Conservation (phyloP, 805 yeast genomes). For the Priceomyces haplophilus region DNA sequence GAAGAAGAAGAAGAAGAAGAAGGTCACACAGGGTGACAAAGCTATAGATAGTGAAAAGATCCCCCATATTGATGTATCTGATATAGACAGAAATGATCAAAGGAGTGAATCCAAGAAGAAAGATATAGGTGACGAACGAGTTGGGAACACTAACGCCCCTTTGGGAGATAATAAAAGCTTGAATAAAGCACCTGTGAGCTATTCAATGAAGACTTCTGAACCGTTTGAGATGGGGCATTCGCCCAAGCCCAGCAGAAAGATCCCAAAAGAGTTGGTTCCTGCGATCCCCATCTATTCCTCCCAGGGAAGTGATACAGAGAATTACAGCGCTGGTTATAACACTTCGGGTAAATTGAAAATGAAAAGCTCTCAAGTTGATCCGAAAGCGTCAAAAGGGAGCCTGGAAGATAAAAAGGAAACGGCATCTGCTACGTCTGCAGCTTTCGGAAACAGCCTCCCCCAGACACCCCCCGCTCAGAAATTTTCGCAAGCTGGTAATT, state of each 20-base stretch:
- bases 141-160: too few species aligned
- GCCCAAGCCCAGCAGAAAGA: constrained; percentile 1
- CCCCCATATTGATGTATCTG: neutral
- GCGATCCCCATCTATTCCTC: neutral
- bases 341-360: neutral
- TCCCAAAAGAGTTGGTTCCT: constrained; percentile 6
- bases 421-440: neutral
- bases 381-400: neutral
- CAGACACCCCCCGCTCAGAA: neutral
- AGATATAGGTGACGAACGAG: too few species aligned
- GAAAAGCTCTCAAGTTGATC: neutral
- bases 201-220: neutral
- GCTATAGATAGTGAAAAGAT: neutral
- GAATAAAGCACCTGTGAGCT: too few species aligned
- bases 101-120: too few species aligned
- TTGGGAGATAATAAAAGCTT: too few species aligned
- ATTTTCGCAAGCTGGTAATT: neutral
- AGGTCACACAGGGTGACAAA: neutral
- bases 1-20: constrained; percentile 2
- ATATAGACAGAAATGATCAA: neutral
- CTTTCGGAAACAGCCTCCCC: neutral
- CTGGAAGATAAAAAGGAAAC: neutral
- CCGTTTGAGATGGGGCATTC: constrained; percentile 1
- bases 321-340: neutral
- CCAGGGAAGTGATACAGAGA: neutral